phyloP scores from a whole-genome alignment of 2,329 filamentous ascomycete genomes.

The Diaporthe sp. region DNA sequence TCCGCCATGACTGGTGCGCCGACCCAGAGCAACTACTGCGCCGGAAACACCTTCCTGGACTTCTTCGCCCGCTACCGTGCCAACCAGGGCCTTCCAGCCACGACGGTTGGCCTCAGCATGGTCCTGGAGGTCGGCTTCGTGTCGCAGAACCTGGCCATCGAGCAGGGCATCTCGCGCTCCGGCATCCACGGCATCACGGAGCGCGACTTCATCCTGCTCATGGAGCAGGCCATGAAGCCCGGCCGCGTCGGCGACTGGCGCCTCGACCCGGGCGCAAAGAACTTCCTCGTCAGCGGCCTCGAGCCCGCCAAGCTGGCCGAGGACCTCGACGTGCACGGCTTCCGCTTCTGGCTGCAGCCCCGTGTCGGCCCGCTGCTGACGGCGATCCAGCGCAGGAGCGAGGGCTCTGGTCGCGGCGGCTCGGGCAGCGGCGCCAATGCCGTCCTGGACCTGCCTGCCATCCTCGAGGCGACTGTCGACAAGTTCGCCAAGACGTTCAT shows the following conservation, averaged over 20 bases:
- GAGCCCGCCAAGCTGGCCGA: slow-evolving; percentile 41
- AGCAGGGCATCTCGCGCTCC: slow-evolving; percentile 51
- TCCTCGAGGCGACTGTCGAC: background rate
- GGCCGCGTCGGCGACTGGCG: background rate
- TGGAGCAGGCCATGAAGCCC: slow-evolving; percentile 46
- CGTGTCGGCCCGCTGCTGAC: background rate
- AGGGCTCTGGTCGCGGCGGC: background rate
- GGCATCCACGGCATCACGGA: slow-evolving; percentile 54
- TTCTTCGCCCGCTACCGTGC: slow-evolving; percentile 52
- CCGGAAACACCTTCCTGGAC: slow-evolving; percentile 54
- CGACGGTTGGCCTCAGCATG: slow-evolving; percentile 53
- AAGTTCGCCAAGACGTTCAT: slow-evolving; percentile 45
- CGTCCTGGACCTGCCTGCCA: background rate
- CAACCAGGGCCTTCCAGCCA: slow-evolving; percentile 50
- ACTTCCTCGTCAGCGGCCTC: slow-evolving; percentile 45
- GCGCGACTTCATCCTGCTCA: slow-evolving; percentile 48
- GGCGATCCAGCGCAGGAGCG: background rate
- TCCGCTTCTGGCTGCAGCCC: slow-evolving; percentile 5
- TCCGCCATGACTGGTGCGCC: slow-evolving; percentile 45
- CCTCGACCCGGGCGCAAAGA: slow-evolving; percentile 14
- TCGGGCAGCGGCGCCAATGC: background rate
- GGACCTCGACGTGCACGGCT: background rate
- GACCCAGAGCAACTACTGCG: slow-evolving; percentile 52
- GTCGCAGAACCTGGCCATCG: slow-evolving; percentile 53
- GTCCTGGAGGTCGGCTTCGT: slow-evolving; percentile 50